Percentiles rank a stretch among this genome's conserved stretches.
These are phyloP conservation scores for Ganoderma lucidum DNA, from an alignment of 1,284 basidiomycete species.

Conservation along the genomic window DNA sequence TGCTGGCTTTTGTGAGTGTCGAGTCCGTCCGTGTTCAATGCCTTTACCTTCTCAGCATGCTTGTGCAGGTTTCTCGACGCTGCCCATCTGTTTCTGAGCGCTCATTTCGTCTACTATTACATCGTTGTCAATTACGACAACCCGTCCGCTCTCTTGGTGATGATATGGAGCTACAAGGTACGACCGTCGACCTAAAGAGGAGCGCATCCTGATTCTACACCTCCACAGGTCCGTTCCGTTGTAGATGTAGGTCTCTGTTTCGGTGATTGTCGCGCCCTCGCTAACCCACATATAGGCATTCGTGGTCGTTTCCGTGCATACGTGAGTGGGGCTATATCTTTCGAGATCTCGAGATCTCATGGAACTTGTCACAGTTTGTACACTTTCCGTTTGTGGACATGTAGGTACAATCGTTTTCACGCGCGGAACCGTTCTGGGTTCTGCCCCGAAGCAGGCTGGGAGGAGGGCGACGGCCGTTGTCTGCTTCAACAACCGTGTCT, in stretches of 20 bases:
- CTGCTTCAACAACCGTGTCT: too few relatives aligned
- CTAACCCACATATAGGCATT: slow-evolving; percentile 17
- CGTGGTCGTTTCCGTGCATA: slow-evolving; percentile 34
- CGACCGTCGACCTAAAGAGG: background rate
- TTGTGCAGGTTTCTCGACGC: slow-evolving; percentile 36
- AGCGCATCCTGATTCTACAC: background rate
- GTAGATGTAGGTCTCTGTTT: slow-evolving; percentile 29
- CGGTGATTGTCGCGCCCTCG: too few relatives aligned
- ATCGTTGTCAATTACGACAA: slow-evolving; percentile 34
- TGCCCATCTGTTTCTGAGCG: slow-evolving; percentile 33
- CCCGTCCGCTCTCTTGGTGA: slow-evolving; percentile 26
- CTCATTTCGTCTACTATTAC: slow-evolving; percentile 37
- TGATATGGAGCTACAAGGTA: slow-evolving; percentile 40
- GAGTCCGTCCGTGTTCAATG: background rate
- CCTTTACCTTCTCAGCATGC: background rate
- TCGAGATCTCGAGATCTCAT: background rate
- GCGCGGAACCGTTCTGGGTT: too few relatives aligned
- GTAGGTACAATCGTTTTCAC: slow-evolving; percentile 17
- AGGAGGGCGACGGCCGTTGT: too few relatives aligned
- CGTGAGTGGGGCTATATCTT: slow-evolving; percentile 13
- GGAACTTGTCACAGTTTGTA: slow-evolving; percentile 24
- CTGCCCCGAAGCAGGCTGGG: too few relatives aligned
- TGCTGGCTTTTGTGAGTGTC: slow-evolving; percentile 36
- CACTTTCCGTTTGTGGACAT: slow-evolving; percentile 32
- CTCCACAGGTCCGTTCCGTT: slow-evolving; percentile 31